phyloP scores from a whole-genome alignment of 73 alveolate species.

The Durusdinium trenchii region DNA sequence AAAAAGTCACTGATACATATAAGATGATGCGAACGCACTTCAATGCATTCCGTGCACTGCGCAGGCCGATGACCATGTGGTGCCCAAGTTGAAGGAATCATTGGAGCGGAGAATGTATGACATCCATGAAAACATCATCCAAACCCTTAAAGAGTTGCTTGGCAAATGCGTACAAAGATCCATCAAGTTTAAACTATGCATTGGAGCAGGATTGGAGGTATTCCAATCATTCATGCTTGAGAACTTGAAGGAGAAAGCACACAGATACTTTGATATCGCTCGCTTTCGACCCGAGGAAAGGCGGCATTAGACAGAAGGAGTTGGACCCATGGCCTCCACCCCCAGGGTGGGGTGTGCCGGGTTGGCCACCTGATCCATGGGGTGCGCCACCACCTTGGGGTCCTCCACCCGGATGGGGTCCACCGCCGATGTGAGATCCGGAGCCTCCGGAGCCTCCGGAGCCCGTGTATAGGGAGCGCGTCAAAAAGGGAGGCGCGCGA shows the following conservation, averaged over 20 bases:
- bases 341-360: constrained; percentile 24
- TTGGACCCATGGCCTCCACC: constrained; percentile 68
- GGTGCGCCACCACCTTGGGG: constrained; percentile 48
- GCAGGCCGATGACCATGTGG: constrained; percentile 77
- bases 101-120: constrained; percentile 58
- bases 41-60: neutral
- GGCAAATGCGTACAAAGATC: neutral
- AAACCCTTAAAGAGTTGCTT: constrained; percentile 66
- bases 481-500: too few species aligned
- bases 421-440: too few species aligned
- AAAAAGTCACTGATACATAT: neutral
- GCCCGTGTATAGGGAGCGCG: too few species aligned
- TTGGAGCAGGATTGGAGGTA: neutral
- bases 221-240: too few species aligned
- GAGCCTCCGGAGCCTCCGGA: too few species aligned
- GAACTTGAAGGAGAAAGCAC: neutral
- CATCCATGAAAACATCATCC: constrained; percentile 75
- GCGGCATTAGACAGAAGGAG: constrained; percentile 28
- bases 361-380: constrained; percentile 41
- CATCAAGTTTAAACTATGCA: neutral
- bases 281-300: constrained; percentile 4
- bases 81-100: constrained; percentile 82
- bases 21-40: neutral
- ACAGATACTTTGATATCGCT: neutral
- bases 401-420: constrained; percentile 60